Evolutionary conservation across 2,329 filamentous ascomycete genomes (phyloP).

Genomic region (Xylariales sp.): DNA sequence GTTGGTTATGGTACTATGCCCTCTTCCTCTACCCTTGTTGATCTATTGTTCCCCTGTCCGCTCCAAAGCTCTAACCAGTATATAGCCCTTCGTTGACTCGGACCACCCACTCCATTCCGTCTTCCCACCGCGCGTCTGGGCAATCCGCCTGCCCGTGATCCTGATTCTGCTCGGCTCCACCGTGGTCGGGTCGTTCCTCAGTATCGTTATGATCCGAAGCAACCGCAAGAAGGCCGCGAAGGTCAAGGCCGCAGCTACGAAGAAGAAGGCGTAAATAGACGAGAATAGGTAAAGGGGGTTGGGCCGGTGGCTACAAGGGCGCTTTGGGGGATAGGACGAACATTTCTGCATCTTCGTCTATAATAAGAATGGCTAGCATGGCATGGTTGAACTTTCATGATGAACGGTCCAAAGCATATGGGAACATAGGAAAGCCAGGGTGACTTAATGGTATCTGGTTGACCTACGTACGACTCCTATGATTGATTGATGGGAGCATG

Average conservation of each 20-base stretch:
- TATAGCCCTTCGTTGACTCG: slow-evolving; percentile 91
- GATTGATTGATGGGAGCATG: slow-evolving; percentile 1
- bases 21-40: slow-evolving; percentile 9
- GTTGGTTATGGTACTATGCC: slow-evolving; percentile 74
- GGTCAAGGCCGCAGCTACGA: slow-evolving; percentile 69
- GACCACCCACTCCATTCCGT: slow-evolving; percentile 90
- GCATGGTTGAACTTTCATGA: no score
- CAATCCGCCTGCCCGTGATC: slow-evolving; percentile 96
- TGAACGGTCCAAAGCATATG: background rate
- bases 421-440: no score
- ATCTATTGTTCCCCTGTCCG: background rate
- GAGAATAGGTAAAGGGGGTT: background rate
- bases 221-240: slow-evolving; percentile 97
- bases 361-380: no score
- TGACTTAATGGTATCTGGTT: slow-evolving; percentile 8
- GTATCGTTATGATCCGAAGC: slow-evolving; percentile 97
- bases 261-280: slow-evolving; percentile 72
- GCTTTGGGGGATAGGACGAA: no score
- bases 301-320: no score
- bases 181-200: slow-evolving; percentile 92
- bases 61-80: background rate
- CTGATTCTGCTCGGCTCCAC: slow-evolving; percentile 87
- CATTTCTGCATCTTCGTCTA: no score
- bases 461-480: background rate
- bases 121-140: slow-evolving; percentile 97